These are phyloP conservation scores for Oidium heveae DNA, from an alignment of 2,329 filamentous ascomycete species.

Conservation along the genomic window DNA sequence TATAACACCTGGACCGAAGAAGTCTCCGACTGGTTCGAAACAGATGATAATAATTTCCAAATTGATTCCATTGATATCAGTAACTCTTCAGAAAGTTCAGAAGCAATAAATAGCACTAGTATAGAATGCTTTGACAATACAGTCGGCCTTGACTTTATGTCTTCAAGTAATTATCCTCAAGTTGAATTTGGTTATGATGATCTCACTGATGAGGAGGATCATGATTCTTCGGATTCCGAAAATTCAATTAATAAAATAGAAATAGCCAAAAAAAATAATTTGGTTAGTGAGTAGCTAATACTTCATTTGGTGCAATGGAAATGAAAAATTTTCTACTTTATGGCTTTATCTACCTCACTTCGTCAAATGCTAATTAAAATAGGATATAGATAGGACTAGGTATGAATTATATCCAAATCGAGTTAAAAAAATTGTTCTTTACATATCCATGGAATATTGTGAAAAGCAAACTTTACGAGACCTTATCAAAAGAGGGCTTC, in stretches of 20 bases:
- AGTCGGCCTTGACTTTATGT: constrained; percentile 77
- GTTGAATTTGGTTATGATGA: constrained; percentile 47
- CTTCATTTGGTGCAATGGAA: neutral
- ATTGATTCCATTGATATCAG: constrained; percentile 17
- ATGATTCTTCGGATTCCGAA: constrained; percentile 19
- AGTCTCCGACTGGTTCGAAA: constrained; percentile 24
- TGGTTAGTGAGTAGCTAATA: constrained; percentile 4
- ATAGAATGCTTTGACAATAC: constrained; percentile 27
- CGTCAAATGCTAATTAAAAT: neutral
- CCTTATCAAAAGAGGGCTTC: constrained; percentile 52
- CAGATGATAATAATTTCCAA: constrained; percentile 28
- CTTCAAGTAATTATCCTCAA: constrained; percentile 51
- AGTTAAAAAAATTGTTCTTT: constrained; percentile 48
- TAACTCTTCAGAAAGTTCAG: constrained; percentile 7
- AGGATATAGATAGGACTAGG: constrained; percentile 10
- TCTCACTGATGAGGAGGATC: constrained; percentile 21
- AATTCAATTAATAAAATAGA: constrained; percentile 13
- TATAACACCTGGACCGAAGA: constrained; percentile 91
- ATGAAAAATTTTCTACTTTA: neutral
- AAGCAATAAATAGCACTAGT: constrained; percentile 7
- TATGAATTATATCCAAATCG: constrained; percentile 19
- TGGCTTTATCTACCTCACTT: too few relatives aligned
- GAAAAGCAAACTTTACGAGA: constrained; percentile 72
- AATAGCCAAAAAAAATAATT: constrained; percentile 4
- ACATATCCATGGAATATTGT: constrained; percentile 98